These are phyloP conservation scores for Metschnikowia shivogae DNA, from an alignment of 805 yeast genomes.

Conservation along the genomic window DNA sequence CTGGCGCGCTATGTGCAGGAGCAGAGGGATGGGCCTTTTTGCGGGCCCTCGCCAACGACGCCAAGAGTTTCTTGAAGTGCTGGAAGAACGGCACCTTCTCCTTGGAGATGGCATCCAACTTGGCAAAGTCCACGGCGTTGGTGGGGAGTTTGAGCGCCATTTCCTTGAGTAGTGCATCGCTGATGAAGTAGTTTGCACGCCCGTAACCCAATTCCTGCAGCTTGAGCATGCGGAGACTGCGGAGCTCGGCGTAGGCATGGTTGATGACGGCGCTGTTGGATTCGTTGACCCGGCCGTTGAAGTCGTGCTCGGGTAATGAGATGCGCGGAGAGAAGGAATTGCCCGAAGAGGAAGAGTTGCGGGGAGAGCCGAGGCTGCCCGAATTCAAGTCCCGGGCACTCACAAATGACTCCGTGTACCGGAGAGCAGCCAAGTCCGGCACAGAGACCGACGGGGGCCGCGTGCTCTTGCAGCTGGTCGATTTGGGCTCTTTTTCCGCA, in stretches of 20 bases:
- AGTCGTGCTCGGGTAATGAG: slow-evolving; percentile 18
- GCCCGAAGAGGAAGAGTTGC: neutral
- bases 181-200: slow-evolving; percentile 19
- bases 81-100: slow-evolving; percentile 31
- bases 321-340: slow-evolving; percentile 16
- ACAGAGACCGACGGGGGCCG: slow-evolving; percentile 6
- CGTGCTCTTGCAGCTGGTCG: neutral
- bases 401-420: slow-evolving; percentile 24
- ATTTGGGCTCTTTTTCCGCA: slow-evolving; percentile 20
- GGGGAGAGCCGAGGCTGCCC: neutral
- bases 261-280: slow-evolving; percentile 24
- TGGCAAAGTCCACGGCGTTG: slow-evolving; percentile 42
- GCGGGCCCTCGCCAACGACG: slow-evolving; percentile 29
- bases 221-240: slow-evolving; percentile 39
- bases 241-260: slow-evolving; percentile 31
- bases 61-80: slow-evolving; percentile 37
- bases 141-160: slow-evolving; percentile 56
- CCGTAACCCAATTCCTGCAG: slow-evolving; percentile 38
- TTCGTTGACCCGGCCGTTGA: slow-evolving; percentile 14
- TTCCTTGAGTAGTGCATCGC: slow-evolving; percentile 42
- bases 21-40: slow-evolving; percentile 15
- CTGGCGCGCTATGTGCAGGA: neutral
- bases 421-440: slow-evolving; percentile 13
- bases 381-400: slow-evolving; percentile 20
- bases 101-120: slow-evolving; percentile 32